Evolutionary conservation across 2,329 filamentous ascomycete species (phyloP), one percentile per base, ranked within the genome.

Genomic region (Cytospora leucostoma): DNA sequence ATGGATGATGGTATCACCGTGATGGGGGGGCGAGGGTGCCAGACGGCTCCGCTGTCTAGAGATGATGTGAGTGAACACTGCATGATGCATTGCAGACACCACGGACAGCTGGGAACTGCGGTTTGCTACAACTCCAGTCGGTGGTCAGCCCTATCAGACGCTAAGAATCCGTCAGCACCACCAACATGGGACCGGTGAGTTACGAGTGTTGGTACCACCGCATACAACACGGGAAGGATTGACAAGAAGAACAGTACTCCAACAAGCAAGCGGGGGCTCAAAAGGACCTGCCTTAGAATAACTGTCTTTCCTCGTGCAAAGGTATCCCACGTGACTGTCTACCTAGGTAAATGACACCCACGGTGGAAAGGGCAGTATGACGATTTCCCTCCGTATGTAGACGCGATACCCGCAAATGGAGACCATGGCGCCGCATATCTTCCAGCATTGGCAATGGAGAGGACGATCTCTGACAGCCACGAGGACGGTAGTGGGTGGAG

Each of bases 391-490:
- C 44, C 1, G 6, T 19, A 19, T 2, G 6, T 19, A 19, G 17
- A 15, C 17, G 13, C 40, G 17, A 44, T 44, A 17, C 10, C 40
- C 17, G 40, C 40, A 19, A 27, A 19, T 19, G 13, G 40, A 44
- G 7, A 8, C 12, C 35, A 13, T 8, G 35, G 19, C 40, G 44
- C 21, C 11, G 6, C 8, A 17, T 10, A 11, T 47, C 44, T 21
- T 47, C 44, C n/a, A 47, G 12, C 7, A n/a, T 11, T 47, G n/a
- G 44, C 17, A 47, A 47, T 21, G n/a, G 44, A 21, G 11, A 44
- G 17, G 44, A 11, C 44, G 44, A 47, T 47, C 44, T 47, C 44
- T 47, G n/a, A 47, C 44, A 47, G 44, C 44, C 44, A 47, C 44
- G 44, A 47, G 44, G 44, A 47, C 44, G 44, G n/a, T 19, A 47